Percentiles rank a stretch among this genome's conserved stretches.
These are phyloP conservation scores for Castanea mollissima DNA, from an alignment of 306 rosid species.

Conservation along the genomic window DNA sequence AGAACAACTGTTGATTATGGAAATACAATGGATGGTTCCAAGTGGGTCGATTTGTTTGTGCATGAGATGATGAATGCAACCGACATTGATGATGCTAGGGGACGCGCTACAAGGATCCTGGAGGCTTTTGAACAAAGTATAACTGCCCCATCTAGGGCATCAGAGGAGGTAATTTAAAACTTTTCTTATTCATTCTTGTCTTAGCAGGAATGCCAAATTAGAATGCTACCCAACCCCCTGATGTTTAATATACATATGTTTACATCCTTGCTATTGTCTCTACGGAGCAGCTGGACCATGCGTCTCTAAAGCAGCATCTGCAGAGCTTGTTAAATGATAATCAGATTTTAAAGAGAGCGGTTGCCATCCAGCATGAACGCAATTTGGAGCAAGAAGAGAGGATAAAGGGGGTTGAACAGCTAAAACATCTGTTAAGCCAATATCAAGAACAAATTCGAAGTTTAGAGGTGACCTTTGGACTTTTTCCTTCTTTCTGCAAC, in stretches of 20 bases:
- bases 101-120: conserved; percentile 36
- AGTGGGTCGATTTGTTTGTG: conserved; percentile 47
- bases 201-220: not conserved
- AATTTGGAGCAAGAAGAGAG: conserved; percentile 40
- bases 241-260: not conserved
- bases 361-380: conserved; percentile 44
- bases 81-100: conserved; percentile 30
- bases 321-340: conserved; percentile 42
- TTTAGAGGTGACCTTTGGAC: conserved; percentile 26
- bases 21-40: conserved; percentile 8
- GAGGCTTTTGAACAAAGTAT: conserved; percentile 36
- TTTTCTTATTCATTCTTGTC: not conserved
- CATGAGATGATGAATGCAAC: conserved; percentile 34
- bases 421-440: conserved; percentile 31
- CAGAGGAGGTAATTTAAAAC: conserved; percentile 26
- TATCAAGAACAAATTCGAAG: conserved; percentile 38
- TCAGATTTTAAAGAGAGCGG: conserved; percentile 42
- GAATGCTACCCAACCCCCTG: not conserved
- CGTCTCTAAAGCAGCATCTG: conserved; percentile 30
- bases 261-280: not conserved
- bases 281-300: conserved; percentile 27
- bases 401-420: conserved; percentile 31
- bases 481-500: not conserved
- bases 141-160: conserved; percentile 19
- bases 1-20: not conserved